phyloP scores from a whole-genome alignment of 2,329 filamentous ascomycete species.

The Cytospora paraplurivora region DNA sequence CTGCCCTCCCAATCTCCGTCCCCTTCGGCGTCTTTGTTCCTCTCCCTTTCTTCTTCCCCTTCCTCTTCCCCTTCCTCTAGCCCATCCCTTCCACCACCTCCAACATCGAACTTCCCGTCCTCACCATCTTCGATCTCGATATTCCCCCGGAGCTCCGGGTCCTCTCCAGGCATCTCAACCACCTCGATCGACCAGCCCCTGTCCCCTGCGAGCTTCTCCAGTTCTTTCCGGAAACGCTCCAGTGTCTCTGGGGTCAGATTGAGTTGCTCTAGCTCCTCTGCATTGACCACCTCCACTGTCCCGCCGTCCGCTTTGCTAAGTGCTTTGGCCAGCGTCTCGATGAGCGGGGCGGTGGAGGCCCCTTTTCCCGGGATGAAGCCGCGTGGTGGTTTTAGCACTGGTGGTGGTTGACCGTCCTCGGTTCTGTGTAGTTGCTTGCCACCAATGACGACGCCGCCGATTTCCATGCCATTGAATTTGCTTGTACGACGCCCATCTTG shows the following conservation, averaged over 20 bases:
- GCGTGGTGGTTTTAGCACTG: slow-evolving; percentile 49
- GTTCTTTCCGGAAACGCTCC: slow-evolving; percentile 66
- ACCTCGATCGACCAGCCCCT: slow-evolving; percentile 81
- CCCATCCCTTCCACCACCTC: slow-evolving; percentile 30
- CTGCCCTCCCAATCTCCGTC: slow-evolving; percentile 44
- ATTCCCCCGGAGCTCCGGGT: slow-evolving; percentile 68
- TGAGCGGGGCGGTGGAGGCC: slow-evolving; percentile 35
- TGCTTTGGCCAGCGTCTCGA: slow-evolving; percentile 50
- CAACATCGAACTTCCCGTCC: slow-evolving; percentile 34
- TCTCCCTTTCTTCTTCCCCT: slow-evolving; percentile 24
- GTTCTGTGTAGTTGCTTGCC: slow-evolving; percentile 51
- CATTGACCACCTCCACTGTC: slow-evolving; percentile 59
- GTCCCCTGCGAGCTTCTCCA: slow-evolving; percentile 69
- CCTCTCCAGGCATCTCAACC: slow-evolving; percentile 65
- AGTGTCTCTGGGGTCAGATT: slow-evolving; percentile 68
- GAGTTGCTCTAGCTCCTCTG: slow-evolving; percentile 68
- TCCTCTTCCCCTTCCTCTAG: slow-evolving; percentile 30
- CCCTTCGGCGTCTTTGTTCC: slow-evolving; percentile 30
- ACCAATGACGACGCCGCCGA: slow-evolving; percentile 58
- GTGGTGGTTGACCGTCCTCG: slow-evolving; percentile 50
- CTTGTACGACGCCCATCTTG: slow-evolving; percentile 24
- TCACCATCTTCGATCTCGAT: slow-evolving; percentile 61
- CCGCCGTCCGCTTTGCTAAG: slow-evolving; percentile 60
- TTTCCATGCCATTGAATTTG: slow-evolving; percentile 40
- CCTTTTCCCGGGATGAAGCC: slow-evolving; percentile 40